Conservation (phyloP, 805 yeast species). For the Candida caryicola region DNA sequence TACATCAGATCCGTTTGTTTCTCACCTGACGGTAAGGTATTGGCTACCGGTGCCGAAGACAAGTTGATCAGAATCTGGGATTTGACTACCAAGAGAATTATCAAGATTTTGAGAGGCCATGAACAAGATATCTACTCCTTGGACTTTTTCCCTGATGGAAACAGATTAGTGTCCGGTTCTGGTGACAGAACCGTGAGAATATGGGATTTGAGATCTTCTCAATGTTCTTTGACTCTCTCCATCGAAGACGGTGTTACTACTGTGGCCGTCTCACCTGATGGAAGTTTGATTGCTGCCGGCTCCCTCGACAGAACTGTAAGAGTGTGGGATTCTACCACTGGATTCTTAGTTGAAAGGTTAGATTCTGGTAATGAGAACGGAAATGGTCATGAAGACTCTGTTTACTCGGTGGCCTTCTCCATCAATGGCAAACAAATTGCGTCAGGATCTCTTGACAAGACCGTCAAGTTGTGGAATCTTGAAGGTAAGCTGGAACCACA, state of each 20-base stretch:
- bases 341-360: constrained; percentile 85
- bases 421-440: constrained; percentile 90
- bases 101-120: constrained; percentile 85
- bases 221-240: constrained; percentile 81
- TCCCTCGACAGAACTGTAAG: constrained; percentile 92
- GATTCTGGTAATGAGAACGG: constrained; percentile 86
- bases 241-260: constrained; percentile 99
- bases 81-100: constrained; percentile 76
- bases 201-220: constrained; percentile 91
- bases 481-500: constrained; percentile 47
- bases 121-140: constrained; percentile 96
- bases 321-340: constrained; percentile 94
- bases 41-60: constrained; percentile 94
- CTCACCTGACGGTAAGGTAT: constrained; percentile 86
- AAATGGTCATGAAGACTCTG: constrained; percentile 95
- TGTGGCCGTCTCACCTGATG: constrained; percentile 95
- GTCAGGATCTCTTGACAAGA: constrained; percentile 91
- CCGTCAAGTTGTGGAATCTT: constrained; percentile 93
- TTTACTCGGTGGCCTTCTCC: constrained; percentile 90
- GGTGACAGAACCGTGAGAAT: constrained; percentile 96
- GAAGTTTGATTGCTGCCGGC: constrained; percentile 92
- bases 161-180: constrained; percentile 88
- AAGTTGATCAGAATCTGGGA: constrained; percentile 95
- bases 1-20: constrained; percentile 95
- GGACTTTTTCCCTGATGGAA: constrained; percentile 92